Evolutionary conservation across 345 rosid genomes (phyloP), one percentile per base, ranked within the genome.

Genomic region (Salix arbutifolia): DNA sequence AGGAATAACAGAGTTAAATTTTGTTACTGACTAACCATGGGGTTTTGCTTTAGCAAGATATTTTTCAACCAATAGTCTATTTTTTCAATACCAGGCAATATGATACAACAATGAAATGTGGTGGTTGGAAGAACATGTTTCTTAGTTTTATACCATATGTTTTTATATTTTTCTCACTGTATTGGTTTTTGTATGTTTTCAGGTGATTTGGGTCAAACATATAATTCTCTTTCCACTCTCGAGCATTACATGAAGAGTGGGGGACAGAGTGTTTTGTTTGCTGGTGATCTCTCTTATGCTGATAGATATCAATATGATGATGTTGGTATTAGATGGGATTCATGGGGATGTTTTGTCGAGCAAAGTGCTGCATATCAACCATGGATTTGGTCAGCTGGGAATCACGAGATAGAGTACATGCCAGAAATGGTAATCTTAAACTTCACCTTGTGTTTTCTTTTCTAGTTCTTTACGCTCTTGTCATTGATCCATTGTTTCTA

Each of bases 261-360:
- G 25, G 85, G 75, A 28, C 71, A 87, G 71, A 67, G 82, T 0
- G 75, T 85, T 31, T 70, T 87, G 70, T 85, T 85, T 72, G 76
- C 82, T 46, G 90, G 90, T 16, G 90, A 85, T 78, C 84, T 87
- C 12, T 87, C 90, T n/a, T 87, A 82, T 71, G 88, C 88, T 0
- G 88, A 87, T 79, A 81, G 81, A 67, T 84, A 87, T 65, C 82
- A 77, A 35, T 72, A 77, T 28, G 79, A 82, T 48, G 69, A 87
- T 67, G 72, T 76, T 38, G 85, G 84, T 30, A 58, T 61, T 25
- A 72, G 90, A 67, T 87, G 90, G 90, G 87, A 85, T 64, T 77
- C 87, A 19, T 85, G 87, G 90, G 88, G 87, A n/a, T 81, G 86
- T 74, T 78, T 87, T 33, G 44, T 70, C 1, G 88, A 87, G 80